phyloP scores from a whole-genome alignment of 257 asterid genomes.

The Gentiana straminea region DNA sequence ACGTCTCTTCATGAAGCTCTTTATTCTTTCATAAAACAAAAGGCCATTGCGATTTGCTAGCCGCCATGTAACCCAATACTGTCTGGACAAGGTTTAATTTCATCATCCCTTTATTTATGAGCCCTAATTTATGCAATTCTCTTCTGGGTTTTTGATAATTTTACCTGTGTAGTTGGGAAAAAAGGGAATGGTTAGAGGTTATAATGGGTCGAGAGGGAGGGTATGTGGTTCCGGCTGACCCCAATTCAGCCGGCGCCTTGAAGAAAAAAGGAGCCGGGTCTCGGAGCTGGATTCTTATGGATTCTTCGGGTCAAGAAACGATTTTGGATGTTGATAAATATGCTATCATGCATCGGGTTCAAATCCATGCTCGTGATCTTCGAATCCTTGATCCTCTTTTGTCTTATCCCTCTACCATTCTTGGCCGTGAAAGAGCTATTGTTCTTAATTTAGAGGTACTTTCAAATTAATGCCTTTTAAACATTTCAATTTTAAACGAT shows the following conservation, averaged over 20 bases:
- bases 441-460: constrained; percentile 81
- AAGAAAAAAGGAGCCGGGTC: constrained; percentile 56
- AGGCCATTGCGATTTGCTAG: too few relatives aligned
- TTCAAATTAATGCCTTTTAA: not conserved
- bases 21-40: too few relatives aligned
- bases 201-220: constrained; percentile 57
- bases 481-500: not conserved
- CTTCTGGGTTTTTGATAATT: not conserved
- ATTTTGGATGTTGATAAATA: constrained; percentile 66
- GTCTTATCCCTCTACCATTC: constrained; percentile 76
- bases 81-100: too few relatives aligned
- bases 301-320: constrained; percentile 46
- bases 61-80: too few relatives aligned
- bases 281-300: constrained; percentile 68
- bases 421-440: constrained; percentile 82
- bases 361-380: constrained; percentile 88
- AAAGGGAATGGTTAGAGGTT: constrained; percentile 23
- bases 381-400: constrained; percentile 78
- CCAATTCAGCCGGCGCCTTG: constrained; percentile 32
- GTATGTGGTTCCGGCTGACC: constrained; percentile 54
- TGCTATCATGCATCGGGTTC: constrained; percentile 83
- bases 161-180: not conserved
- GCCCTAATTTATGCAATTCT: too few relatives aligned
- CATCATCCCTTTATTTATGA: too few relatives aligned
- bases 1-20: too few relatives aligned